These are phyloP conservation scores for Pulicaria dysenterica DNA, from an alignment of 129 eudicot species.

Conservation along the genomic window DNA sequence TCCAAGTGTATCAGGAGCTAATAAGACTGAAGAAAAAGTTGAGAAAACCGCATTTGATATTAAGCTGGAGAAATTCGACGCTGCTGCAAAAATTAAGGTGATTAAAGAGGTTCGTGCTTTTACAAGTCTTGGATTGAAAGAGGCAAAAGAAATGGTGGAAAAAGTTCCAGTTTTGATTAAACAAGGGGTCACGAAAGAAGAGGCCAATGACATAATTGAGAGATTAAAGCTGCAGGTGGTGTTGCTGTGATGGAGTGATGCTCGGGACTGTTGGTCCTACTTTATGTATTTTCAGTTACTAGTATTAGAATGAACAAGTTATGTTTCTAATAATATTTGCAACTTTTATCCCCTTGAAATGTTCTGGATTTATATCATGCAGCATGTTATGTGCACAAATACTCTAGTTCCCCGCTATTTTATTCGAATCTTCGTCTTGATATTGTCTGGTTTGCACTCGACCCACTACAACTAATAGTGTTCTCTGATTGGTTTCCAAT, in stretches of 20 bases:
- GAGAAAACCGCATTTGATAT: slow-evolving; percentile 78
- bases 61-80: slow-evolving; percentile 63
- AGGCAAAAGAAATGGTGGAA: slow-evolving; percentile 75
- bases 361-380: slow-evolving; percentile 22
- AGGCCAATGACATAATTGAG: slow-evolving; percentile 59
- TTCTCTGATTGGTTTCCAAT: too few relatives aligned
- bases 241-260: slow-evolving; percentile 73
- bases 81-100: slow-evolving; percentile 62
- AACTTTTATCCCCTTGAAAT: slow-evolving; percentile 5
- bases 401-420: background rate
- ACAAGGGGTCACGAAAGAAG: slow-evolving; percentile 75
- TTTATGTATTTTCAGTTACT: background rate
- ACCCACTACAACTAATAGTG: too few relatives aligned
- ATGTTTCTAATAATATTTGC: slow-evolving; percentile 33
- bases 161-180: slow-evolving; percentile 56
- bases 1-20: slow-evolving; percentile 45
- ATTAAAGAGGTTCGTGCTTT: slow-evolving; percentile 77
- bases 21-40: slow-evolving; percentile 52
- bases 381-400: slow-evolving; percentile 9
- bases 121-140: slow-evolving; percentile 67
- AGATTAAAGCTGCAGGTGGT: slow-evolving; percentile 68
- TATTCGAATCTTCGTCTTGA: background rate
- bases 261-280: background rate
- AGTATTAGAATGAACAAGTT: slow-evolving; percentile 19
- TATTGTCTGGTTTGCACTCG: background rate